Evolutionary conservation across 2,329 filamentous ascomycete species (phyloP), one percentile per base, ranked within the genome.

Genomic region (Mycogone perniciosa): DNA sequence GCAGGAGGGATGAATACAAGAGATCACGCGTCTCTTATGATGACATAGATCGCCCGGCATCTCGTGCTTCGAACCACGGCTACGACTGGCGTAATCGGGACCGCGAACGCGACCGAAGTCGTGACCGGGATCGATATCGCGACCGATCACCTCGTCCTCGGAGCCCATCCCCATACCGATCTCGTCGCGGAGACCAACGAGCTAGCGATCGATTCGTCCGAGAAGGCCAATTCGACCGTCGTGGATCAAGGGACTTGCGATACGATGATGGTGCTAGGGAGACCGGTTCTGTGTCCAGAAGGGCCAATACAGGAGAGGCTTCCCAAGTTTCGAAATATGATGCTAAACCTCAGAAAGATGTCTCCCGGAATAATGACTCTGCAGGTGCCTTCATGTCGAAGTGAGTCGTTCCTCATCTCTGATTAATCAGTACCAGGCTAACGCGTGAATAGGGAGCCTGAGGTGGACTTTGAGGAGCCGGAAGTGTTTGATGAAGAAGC

Each of bases 401-500:
- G 51, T 53, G 26, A 10, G 51, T 4, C 29, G 13, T 31, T 11
- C 44, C 31, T 26, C 11, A 9, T 29, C 11, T 46, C 13, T 20
- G 20, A 20, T 20, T 20, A 20, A 46, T 35, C 26, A 46, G 35
- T 30, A 5, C 8, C 31, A 31, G 10, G 34, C 57, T 63, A 31
- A 64, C 44, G 26, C 13, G 7, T 56, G 31, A 50, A 53, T 43
- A 52, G 55, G 48, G 65, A 55, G 57, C 59, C 54, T 56, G 71
- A 64, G 57, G 67, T 71, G 52, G 74, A 79, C 54, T 74, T 70
- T 57, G 73, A 78, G 54, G 76, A 80, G 57, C 72, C 77, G 50
- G 75, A 82, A 59, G 76, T 79, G n/a, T 65, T 89, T 59, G 86
- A 95, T 66, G 88, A 95, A 71, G 87, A 86, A 55, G 84, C 87